Evolutionary conservation across 2,329 filamentous ascomycete species (phyloP), one percentile per base, ranked within the genome.

Genomic region (Sporothrix pseudoabietina): DNA sequence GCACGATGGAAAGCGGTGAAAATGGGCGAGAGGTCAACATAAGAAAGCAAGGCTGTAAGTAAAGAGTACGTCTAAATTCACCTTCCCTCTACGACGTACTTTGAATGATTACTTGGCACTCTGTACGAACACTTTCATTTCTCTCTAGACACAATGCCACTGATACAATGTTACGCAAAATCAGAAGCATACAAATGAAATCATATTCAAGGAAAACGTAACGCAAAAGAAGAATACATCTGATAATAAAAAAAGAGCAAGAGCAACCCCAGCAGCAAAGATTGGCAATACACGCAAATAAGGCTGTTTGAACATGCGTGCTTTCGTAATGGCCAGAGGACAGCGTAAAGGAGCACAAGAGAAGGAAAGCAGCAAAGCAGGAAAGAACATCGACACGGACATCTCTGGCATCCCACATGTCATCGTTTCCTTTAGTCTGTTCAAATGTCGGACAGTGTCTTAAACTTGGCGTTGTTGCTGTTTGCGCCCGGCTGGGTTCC

Each of bases 381-480:
- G 26, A 9, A 3, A 66, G 19, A 19, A 66, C 39, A 26, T 30
- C 9, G 19, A 52, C 30, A 47, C 44, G 44, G 44, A 49, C 14
- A 4, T 16, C 41, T 44, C 12, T 9, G 14, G 35, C n/a, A 63
- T 16, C 26, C n/a, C 16, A 44, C 12, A 30, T 12, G 10, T 5
- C 41, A 35, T 35, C 9, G 9, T 30, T 14, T 14, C 44, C 3
- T 10, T 14, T 73, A 74, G 32, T 81, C 79, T 4, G 75, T 75
- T 52, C 82, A 83, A 74, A 89, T 77, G 76, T 89, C 87, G 8
- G 87, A 85, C 79, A 89, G 76, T 1, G 87, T 89, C 80, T 82
- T 85, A 77, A 87, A 86, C 0, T 77, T 71, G 52, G 44, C 12
- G 1, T 76, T 74, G 54, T 72, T 77, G 77, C 65, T 47, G 75